A percentile compares a stretch with the other conserved stretches of the same genome.
These are phyloP conservation scores for Fusarium sp. DNA, from an alignment of 2,329 filamentous ascomycete genomes.

Conservation along the genomic window DNA sequence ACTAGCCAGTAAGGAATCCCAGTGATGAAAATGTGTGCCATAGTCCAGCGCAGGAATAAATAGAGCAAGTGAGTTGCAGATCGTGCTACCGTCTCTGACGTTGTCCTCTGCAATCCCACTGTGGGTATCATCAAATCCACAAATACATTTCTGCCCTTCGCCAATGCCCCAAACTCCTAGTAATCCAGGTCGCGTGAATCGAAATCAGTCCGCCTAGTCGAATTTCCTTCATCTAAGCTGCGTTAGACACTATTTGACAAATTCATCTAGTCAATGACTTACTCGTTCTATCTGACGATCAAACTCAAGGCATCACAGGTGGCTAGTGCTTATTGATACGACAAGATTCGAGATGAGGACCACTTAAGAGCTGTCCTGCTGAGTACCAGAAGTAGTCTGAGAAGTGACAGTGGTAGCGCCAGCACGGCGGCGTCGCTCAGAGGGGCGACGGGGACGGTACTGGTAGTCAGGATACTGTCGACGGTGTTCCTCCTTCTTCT, in stretches of 20 bases:
- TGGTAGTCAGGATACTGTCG: constrained; percentile 52
- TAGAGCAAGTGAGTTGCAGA: background rate
- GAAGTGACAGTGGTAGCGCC: background rate
- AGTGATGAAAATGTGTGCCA: background rate
- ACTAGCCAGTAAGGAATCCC: background rate
- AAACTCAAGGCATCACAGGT: background rate
- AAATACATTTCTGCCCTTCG: background rate
- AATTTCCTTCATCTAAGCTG: background rate
- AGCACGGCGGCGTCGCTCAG: constrained; percentile 21
- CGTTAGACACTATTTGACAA: background rate
- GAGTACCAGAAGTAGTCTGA: background rate
- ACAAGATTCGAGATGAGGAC: background rate
- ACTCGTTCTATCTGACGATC: background rate
- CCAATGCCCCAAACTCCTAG: background rate
- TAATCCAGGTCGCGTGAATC: background rate
- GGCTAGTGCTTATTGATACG: background rate
- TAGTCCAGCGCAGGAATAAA: background rate
- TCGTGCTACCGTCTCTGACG: background rate
- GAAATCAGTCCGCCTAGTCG: background rate
- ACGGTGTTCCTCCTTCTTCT: constrained; percentile 47
- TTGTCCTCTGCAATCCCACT: constrained; percentile 1
- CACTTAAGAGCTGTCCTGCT: background rate
- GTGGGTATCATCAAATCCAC: constrained; percentile 6
- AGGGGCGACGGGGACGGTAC: constrained; percentile 48
- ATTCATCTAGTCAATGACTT: background rate